A percentile compares a stretch with the other conserved stretches of the same genome.
phyloP scores from a whole-genome alignment of 2,329 filamentous ascomycete genomes.

The Elsinoe ampelina region DNA sequence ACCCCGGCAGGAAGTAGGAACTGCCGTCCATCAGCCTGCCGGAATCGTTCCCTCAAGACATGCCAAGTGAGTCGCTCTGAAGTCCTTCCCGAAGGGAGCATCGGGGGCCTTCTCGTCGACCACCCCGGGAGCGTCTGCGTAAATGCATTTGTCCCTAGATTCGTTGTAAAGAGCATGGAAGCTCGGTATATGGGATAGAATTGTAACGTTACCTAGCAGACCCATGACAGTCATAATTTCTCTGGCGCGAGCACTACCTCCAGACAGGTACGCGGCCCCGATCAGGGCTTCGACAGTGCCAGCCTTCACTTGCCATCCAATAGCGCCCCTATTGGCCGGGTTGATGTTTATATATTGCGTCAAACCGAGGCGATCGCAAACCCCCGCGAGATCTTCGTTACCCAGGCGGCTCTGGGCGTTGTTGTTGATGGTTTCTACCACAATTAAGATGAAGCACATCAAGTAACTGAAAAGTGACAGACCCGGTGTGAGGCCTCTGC shows the following conservation, averaged over 20 bases:
- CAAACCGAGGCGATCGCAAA: not conserved
- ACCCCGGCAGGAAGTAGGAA: not conserved
- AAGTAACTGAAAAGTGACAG: not conserved
- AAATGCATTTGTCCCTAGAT: slow-evolving; percentile 1
- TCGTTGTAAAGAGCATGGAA: not conserved
- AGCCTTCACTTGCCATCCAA: not conserved
- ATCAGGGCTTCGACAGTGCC: not conserved
- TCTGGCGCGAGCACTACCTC: not conserved
- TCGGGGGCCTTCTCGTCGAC: not conserved
- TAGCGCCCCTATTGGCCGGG: not conserved
- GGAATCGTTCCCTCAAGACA: not conserved
- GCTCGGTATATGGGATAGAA: not conserved
- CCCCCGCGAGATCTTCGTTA: not conserved
- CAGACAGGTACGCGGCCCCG: slow-evolving; percentile 4
- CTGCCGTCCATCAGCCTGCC: not conserved
- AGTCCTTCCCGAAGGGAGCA: not conserved
- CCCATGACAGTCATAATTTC: not conserved
- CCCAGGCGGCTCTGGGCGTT: not conserved
- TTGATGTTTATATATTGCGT: not conserved
- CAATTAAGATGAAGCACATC: not conserved
- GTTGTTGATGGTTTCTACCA: not conserved
- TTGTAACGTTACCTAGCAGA: slow-evolving; percentile 1
- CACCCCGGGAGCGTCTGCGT: not conserved
- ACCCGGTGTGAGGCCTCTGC: not conserved
- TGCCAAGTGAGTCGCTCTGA: not conserved